Percentiles rank a stretch among this genome's conserved stretches.
Conservation (phyloP, 305 asterid genomes). For the Fraxinus xanthoxyloides region DNA sequence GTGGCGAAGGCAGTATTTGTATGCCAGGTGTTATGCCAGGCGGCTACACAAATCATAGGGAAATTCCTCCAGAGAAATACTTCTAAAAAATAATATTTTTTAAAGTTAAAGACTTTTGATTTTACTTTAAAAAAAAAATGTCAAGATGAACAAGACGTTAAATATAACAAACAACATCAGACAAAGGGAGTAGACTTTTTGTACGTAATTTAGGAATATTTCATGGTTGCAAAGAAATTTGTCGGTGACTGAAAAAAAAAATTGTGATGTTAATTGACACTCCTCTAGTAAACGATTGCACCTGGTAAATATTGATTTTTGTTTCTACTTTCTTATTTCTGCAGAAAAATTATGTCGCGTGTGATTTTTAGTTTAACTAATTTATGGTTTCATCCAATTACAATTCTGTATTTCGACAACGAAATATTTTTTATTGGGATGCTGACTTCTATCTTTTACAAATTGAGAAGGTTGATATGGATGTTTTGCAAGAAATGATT, state of each 20-base stretch:
- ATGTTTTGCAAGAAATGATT: slow-evolving; percentile 42
- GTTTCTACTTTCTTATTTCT: background rate
- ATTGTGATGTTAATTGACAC: background rate
- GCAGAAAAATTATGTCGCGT: background rate
- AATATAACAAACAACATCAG: background rate
- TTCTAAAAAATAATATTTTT: background rate
- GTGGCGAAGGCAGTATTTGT: background rate
- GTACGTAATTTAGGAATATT: background rate
- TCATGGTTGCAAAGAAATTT: background rate
- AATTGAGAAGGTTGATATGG: slow-evolving; percentile 42
- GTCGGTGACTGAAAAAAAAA: background rate
- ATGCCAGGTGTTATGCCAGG: background rate
- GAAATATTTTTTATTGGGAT: background rate
- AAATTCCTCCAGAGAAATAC: background rate
- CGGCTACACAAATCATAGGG: background rate
- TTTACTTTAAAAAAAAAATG: too few relatives aligned
- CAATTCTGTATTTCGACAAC: background rate
- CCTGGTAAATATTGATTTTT: background rate
- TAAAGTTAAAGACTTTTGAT: background rate
- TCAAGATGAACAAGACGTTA: background rate
- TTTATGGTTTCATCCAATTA: background rate
- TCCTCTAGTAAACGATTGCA: background rate
- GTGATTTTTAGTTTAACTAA: background rate
- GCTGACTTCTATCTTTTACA: slow-evolving; percentile 2
- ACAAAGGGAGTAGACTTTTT: background rate